A percentile compares a stretch with the other conserved stretches of the same genome.
Conservation (phyloP, 345 rosid species). For the Euphorbia lathyris region DNA sequence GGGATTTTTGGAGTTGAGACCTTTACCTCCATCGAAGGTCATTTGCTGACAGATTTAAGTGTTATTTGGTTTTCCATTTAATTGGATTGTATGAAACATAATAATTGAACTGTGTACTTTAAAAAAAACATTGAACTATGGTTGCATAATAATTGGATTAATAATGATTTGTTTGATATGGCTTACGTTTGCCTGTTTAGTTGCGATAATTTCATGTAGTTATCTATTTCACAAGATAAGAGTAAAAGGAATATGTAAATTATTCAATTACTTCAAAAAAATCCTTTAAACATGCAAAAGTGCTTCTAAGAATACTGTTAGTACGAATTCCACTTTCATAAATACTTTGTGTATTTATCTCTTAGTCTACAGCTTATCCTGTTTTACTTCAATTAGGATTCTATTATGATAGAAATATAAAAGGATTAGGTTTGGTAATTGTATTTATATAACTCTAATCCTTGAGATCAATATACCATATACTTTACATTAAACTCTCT, state of each 20-base stretch:
- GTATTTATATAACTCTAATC: too few relatives aligned
- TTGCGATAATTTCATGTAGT: not conserved
- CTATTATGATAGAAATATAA: too few relatives aligned
- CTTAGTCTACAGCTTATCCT: too few relatives aligned
- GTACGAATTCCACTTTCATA: not conserved
- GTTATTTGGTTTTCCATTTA: not conserved
- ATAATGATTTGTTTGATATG: not conserved
- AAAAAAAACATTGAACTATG: not conserved
- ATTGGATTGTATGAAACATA: not conserved
- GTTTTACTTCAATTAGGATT: too few relatives aligned
- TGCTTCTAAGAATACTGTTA: not conserved
- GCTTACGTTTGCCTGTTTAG: not conserved
- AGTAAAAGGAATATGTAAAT: not conserved
- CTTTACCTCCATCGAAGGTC: constrained; percentile 68
- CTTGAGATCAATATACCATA: too few relatives aligned
- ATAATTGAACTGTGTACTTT: too few relatives aligned
- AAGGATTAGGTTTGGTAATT: too few relatives aligned
- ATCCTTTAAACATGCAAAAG: not conserved
- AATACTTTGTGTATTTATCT: not conserved
- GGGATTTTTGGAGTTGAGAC: constrained; percentile 97
- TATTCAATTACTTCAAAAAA: not conserved
- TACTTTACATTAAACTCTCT: constrained; percentile 30
- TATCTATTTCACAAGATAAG: not conserved
- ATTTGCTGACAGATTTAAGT: not conserved
- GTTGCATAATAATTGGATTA: not conserved